Percentiles rank a stretch among this genome's conserved stretches.
Evolutionary conservation across 768 basidiomycete genomes (phyloP).

Genomic region (Leccinum uliginosum): DNA sequence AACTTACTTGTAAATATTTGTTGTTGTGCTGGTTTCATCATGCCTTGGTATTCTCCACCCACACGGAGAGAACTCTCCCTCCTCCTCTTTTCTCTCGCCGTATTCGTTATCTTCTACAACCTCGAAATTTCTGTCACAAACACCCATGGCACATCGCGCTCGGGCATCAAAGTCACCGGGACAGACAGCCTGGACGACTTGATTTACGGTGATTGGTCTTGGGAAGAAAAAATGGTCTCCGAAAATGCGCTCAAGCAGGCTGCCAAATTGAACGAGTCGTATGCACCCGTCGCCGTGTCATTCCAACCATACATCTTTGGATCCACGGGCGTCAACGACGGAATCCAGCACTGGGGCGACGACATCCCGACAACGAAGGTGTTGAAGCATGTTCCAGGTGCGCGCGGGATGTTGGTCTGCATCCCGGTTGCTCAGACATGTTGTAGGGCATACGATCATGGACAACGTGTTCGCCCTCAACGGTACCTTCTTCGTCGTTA

Average conservation of each 20-base stretch:
- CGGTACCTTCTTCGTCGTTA: conserved; percentile 70
- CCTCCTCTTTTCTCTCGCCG: conserved; percentile 56
- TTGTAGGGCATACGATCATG: conserved; percentile 74
- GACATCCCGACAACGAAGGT: conserved; percentile 54
- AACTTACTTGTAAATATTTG: no score
- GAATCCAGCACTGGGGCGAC: conserved; percentile 51
- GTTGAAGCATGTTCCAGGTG: conserved; percentile 64
- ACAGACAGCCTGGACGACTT: conserved; percentile 52
- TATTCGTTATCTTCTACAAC: conserved; percentile 73
- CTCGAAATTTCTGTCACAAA: conserved; percentile 56
- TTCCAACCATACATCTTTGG: conserved; percentile 20
- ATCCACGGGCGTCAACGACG: conserved; percentile 42
- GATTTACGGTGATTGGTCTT: conserved; percentile 69
- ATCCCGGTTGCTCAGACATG: neutral
- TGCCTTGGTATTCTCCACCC: conserved; percentile 64
- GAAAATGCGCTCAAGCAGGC: conserved; percentile 49
- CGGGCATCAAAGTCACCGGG: conserved; percentile 26
- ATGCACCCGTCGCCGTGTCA: conserved; percentile 24
- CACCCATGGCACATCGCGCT: conserved; percentile 12
- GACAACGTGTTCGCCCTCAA: conserved; percentile 78
- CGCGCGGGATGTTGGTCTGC: conserved; percentile 6
- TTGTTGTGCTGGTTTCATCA: conserved; percentile 20
- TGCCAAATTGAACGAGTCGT: conserved; percentile 14
- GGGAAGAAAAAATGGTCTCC: conserved; percentile 58
- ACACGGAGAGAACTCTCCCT: conserved; percentile 72